phyloP scores from a whole-genome alignment of 371 early-diverging fungal species.

The Mucor piriformis region DNA sequence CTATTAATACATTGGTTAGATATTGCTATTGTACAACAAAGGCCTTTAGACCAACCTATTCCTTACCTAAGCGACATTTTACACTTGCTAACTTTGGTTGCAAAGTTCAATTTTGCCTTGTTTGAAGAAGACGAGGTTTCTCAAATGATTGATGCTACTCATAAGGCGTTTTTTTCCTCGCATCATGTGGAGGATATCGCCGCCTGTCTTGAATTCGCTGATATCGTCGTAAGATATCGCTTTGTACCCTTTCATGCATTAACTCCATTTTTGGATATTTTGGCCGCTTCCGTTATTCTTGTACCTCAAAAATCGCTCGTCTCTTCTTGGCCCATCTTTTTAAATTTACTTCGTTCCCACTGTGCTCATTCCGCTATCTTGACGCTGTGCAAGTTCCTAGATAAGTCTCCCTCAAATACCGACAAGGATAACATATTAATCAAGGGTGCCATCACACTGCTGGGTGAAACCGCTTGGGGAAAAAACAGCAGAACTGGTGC shows the following conservation, averaged over 20 bases:
- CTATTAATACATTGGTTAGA: slow-evolving; percentile 62
- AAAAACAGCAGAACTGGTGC: slow-evolving; percentile 20
- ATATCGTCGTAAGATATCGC: slow-evolving; percentile 73
- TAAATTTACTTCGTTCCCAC: slow-evolving; percentile 68
- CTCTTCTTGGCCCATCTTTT: slow-evolving; percentile 62
- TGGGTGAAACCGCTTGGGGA: slow-evolving; percentile 66
- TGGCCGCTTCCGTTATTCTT: slow-evolving; percentile 54
- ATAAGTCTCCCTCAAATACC: slow-evolving; percentile 28
- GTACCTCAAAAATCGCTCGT: slow-evolving; percentile 26
- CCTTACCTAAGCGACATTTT: slow-evolving; percentile 58
- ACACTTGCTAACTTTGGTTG: slow-evolving; percentile 60
- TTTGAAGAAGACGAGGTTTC: slow-evolving; percentile 67
- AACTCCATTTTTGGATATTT: slow-evolving; percentile 56
- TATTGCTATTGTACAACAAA: slow-evolving; percentile 32
- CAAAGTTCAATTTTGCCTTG: slow-evolving; percentile 72
- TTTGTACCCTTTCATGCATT: slow-evolving; percentile 66
- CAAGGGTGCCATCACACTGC: slow-evolving; percentile 56
- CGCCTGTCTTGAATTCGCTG: slow-evolving; percentile 65
- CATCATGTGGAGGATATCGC: slow-evolving; percentile 48
- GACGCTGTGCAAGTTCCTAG: slow-evolving; percentile 59
- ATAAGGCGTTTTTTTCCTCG: slow-evolving; percentile 53
- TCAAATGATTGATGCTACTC: slow-evolving; percentile 54
- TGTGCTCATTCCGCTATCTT: slow-evolving; percentile 66
- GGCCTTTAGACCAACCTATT: slow-evolving; percentile 14
- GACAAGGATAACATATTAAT: slow-evolving; percentile 35